Evolutionary conservation across 768 basidiomycete species (phyloP).

Genomic region (Leucocoprinus birnbaumii): DNA sequence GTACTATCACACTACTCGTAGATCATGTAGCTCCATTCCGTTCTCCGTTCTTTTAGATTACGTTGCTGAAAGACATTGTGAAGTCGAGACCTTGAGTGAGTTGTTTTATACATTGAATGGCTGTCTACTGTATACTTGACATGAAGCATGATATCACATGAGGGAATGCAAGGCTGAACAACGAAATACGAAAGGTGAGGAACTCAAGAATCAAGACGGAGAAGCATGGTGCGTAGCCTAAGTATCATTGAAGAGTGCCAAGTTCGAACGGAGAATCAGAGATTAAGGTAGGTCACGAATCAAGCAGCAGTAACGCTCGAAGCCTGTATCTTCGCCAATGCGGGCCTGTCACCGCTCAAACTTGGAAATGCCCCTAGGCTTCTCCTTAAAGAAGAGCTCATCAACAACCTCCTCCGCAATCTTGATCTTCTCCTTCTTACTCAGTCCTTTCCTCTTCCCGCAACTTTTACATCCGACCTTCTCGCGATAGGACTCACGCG

Average conservation of each 20-base stretch:
- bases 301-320: neutral
- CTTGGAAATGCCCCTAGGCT: neutral
- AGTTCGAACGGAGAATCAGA: neutral
- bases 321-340: neutral
- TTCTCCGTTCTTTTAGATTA: no score
- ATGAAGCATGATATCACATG: neutral
- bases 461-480: slow-evolving; percentile 24
- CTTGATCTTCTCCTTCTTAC: slow-evolving; percentile 20
- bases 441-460: slow-evolving; percentile 17
- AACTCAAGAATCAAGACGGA: no score
- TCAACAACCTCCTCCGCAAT: slow-evolving; percentile 21
- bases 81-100: no score
- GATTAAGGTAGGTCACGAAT: neutral
- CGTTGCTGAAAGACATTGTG: no score
- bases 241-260: neutral
- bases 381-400: slow-evolving; percentile 5
- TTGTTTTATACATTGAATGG: no score
- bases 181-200: neutral
- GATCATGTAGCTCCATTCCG: slow-evolving; percentile 1
- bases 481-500: slow-evolving; percentile 27
- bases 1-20: neutral
- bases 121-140: neutral
- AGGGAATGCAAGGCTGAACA: no score
- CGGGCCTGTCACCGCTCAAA: neutral
- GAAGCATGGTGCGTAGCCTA: neutral